Evolutionary conservation across 768 basidiomycete species (phyloP).

Genomic region (Suillus subalutaceus): DNA sequence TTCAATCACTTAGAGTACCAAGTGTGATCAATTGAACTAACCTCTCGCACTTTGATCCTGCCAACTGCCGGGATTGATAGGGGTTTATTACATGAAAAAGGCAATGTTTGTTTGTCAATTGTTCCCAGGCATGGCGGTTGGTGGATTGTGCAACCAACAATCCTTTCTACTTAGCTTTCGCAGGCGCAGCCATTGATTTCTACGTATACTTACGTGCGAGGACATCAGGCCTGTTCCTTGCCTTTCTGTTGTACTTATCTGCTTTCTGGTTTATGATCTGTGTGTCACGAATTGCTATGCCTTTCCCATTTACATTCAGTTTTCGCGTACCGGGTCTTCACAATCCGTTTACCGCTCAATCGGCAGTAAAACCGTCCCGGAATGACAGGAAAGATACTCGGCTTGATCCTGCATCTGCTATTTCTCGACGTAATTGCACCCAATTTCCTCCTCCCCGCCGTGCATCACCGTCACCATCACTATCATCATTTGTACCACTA

Average conservation of each 20-base stretch:
- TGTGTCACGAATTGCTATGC: constrained; percentile 39
- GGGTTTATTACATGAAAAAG: neutral
- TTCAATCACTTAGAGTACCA: neutral
- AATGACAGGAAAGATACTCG: constrained; percentile 25
- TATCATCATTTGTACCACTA: constrained; percentile 41
- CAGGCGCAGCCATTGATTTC: neutral
- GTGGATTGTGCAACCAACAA: neutral
- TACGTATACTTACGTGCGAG: neutral
- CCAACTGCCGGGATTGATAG: neutral
- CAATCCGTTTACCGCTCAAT: constrained; percentile 59
- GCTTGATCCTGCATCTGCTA: constrained; percentile 11
- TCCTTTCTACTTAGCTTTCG: neutral
- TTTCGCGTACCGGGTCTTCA: constrained; percentile 64
- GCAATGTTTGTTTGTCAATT: neutral
- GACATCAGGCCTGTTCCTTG: neutral
- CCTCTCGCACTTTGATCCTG: neutral
- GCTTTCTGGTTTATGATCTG: constrained; percentile 23
- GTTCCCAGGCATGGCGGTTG: constrained; percentile 1
- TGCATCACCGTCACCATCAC: constrained; percentile 23
- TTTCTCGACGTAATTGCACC: constrained; percentile 24
- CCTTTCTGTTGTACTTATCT: constrained; percentile 9
- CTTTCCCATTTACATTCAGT: constrained; percentile 75
- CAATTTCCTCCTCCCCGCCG: constrained; percentile 20
- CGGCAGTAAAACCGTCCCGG: constrained; percentile 29
- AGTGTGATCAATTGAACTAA: neutral